A percentile compares a stretch with the other conserved stretches of the same genome.
Evolutionary conservation across 768 basidiomycete genomes (phyloP).

Genomic region (Lentinula boryana): DNA sequence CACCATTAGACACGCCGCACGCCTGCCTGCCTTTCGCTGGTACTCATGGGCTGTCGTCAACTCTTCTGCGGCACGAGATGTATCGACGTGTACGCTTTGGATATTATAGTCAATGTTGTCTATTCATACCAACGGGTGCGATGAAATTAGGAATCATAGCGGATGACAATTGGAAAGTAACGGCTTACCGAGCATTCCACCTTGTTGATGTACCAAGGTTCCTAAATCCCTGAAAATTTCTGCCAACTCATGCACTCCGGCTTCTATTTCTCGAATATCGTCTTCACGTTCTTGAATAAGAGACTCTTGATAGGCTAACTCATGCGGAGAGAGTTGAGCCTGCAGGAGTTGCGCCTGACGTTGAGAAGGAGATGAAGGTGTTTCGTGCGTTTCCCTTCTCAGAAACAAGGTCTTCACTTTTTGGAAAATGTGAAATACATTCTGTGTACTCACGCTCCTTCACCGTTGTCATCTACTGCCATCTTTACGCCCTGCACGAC

Average conservation of each 20-base stretch:
- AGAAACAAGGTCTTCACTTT: background rate
- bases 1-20: conserved; percentile 87
- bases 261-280: conserved; percentile 95
- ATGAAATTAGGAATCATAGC: background rate
- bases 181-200: conserved; percentile 77
- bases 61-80: conserved; percentile 78
- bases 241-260: conserved; percentile 90
- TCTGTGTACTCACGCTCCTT: background rate
- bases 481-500: conserved; percentile 85
- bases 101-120: conserved; percentile 97
- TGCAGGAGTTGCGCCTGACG: conserved; percentile 69
- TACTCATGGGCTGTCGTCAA: conserved; percentile 86
- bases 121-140: conserved; percentile 21
- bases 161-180: background rate
- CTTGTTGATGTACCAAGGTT: conserved; percentile 91
- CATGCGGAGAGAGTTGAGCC: conserved; percentile 77
- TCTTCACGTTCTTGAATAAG: conserved; percentile 90
- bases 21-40: conserved; percentile 87
- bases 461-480: conserved; percentile 70
- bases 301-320: conserved; percentile 94
- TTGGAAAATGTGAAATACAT: background rate
- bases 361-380: conserved; percentile 44
- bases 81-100: conserved; percentile 78
- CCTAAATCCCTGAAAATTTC: conserved; percentile 97
- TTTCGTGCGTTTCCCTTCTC: conserved; percentile 22